A percentile compares a stretch with the other conserved stretches of the same genome.
These are phyloP conservation scores for Cladobotryum mycophilum DNA, from an alignment of 2,329 filamentous ascomycete species.

Conservation along the genomic window DNA sequence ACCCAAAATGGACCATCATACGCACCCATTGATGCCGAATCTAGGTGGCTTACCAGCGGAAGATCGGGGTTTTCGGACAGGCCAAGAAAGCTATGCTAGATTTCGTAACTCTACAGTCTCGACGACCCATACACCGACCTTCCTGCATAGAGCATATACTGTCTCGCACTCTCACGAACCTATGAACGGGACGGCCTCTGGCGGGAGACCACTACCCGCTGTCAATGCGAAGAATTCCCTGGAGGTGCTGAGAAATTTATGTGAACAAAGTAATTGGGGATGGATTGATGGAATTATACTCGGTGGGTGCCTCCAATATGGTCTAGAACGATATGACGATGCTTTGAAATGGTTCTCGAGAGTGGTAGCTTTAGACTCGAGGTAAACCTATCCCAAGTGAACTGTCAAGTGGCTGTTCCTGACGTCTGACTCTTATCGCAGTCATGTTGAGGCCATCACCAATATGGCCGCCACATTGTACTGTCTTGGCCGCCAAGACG, in stretches of 20 bases:
- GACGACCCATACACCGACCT: background rate
- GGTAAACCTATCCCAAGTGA: conserved; percentile 35
- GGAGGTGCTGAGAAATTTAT: conserved; percentile 65
- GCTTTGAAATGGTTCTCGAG: conserved; percentile 69
- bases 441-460: conserved; percentile 87
- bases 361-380: conserved; percentile 49
- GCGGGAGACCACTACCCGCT: conserved; percentile 33
- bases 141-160: conserved; percentile 7
- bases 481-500: conserved; percentile 71
- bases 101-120: background rate
- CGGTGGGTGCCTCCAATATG: conserved; percentile 87
- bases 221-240: conserved; percentile 59
- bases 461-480: conserved; percentile 88
- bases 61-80: no score
- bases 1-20: no score
- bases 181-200: conserved; percentile 13
- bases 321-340: conserved; percentile 74
- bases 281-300: conserved; percentile 94
- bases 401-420: conserved; percentile 25
- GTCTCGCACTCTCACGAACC: conserved; percentile 10
- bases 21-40: no score
- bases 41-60: no score
- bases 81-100: background rate
- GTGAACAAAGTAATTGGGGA: conserved; percentile 72
- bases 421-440: conserved; percentile 33